Conservation (phyloP, 768 basidiomycete genomes). For the Jaapia argillacea region DNA sequence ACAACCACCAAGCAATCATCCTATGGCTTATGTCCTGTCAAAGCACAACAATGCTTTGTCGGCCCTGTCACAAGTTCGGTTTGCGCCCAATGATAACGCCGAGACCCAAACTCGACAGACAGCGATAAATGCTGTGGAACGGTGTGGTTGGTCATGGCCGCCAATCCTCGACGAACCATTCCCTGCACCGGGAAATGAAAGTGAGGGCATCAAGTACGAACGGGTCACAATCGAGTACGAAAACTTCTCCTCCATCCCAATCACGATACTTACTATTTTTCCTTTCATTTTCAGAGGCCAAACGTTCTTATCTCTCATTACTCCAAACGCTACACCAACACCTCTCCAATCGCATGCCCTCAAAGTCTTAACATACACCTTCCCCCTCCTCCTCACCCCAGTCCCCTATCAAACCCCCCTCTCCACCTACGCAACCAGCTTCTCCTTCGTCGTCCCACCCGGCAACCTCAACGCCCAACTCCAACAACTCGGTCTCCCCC, state of each 20-base stretch:
- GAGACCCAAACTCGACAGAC: constrained; percentile 7
- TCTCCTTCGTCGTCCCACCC: neutral
- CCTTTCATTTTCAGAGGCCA: constrained; percentile 29
- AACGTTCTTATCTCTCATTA: constrained; percentile 41
- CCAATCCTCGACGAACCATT: constrained; percentile 26
- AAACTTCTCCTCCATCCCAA: neutral
- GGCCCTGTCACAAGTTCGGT: constrained; percentile 6
- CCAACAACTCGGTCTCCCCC: constrained; percentile 54
- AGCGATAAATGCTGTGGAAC: constrained; percentile 20
- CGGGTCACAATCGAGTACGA: constrained; percentile 19
- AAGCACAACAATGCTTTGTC: constrained; percentile 17
- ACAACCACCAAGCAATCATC: constrained; percentile 5
- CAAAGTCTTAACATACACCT: constrained; percentile 48
- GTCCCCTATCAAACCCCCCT: constrained; percentile 13
- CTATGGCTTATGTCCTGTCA: constrained; percentile 13
- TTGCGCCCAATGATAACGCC: constrained; percentile 1
- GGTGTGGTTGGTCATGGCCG: constrained; percentile 32
- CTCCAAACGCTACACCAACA: constrained; percentile 38
- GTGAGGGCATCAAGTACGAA: constrained; percentile 24
- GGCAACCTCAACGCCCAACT: constrained; percentile 47
- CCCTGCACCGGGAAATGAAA: constrained; percentile 15
- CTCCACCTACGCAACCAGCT: neutral
- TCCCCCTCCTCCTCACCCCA: constrained; percentile 31
- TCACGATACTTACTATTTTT: constrained; percentile 5
- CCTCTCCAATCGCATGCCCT: neutral